Percentiles rank a stretch among this genome's conserved stretches.
Conservation (phyloP, 768 basidiomycete genomes). For the Pleurotus ostreatus region DNA sequence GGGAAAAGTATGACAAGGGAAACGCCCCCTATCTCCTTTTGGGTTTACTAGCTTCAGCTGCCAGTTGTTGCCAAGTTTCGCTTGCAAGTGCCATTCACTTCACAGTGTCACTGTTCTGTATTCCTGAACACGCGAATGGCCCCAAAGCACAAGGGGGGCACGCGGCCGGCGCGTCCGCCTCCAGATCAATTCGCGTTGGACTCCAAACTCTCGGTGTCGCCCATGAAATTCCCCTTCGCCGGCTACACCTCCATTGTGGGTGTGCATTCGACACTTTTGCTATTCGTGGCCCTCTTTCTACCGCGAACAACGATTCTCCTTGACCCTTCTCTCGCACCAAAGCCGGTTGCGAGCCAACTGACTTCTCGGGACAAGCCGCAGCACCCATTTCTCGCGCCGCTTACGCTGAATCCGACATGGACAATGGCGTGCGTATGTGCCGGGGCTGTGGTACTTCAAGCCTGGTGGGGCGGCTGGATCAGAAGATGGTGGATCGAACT, state of each 20-base stretch:
- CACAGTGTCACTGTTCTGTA: not conserved
- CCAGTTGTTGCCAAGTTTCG: too few species aligned
- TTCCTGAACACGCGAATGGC: not conserved
- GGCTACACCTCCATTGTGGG: constrained; percentile 65
- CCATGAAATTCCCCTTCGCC: constrained; percentile 37
- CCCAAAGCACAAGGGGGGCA: not conserved
- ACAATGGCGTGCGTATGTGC: constrained; percentile 56
- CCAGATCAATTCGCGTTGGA: constrained; percentile 1
- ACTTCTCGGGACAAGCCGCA: constrained; percentile 63
- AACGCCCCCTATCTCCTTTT: too few species aligned
- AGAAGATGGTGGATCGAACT: constrained; percentile 51
- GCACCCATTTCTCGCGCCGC: constrained; percentile 59
- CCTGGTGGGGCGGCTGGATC: constrained; percentile 73
- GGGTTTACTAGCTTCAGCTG: too few species aligned
- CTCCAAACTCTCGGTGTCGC: constrained; percentile 2
- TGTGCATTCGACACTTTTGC: constrained; percentile 62
- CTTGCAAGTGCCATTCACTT: not conserved
- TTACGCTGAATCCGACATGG: constrained; percentile 56
- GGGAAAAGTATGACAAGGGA: too few species aligned
- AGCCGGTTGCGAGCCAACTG: constrained; percentile 24
- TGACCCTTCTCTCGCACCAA: constrained; percentile 24
- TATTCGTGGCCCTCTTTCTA: constrained; percentile 65
- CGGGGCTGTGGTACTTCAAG: constrained; percentile 52
- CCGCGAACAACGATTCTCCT: constrained; percentile 54
- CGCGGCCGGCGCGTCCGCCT: not conserved